These are phyloP conservation scores for Sporobolomyces roseus DNA, from an alignment of 768 basidiomycete species.

Conservation along the genomic window DNA sequence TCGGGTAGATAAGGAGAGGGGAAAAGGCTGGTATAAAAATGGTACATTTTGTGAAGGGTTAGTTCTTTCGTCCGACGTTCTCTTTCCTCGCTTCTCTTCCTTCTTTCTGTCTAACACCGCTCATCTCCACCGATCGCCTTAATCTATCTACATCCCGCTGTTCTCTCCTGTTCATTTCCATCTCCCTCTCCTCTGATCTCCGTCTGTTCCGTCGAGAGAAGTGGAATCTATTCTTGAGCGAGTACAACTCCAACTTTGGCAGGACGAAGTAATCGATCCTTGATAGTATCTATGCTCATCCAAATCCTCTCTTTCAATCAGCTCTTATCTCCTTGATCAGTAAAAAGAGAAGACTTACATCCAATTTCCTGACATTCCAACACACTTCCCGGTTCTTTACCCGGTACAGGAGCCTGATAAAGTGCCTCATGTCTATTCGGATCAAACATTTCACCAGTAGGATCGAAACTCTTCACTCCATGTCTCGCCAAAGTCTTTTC, in stretches of 20 bases:
- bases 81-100: too few relatives aligned
- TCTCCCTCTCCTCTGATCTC: background rate
- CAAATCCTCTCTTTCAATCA: too few relatives aligned
- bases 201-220: background rate
- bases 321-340: too few relatives aligned
- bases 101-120: too few relatives aligned
- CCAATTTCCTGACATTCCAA: conserved; percentile 75
- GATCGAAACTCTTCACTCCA: conserved; percentile 86
- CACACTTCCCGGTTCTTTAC: conserved; percentile 80
- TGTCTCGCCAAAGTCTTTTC: conserved; percentile 86
- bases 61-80: too few relatives aligned
- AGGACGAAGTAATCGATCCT: conserved; percentile 84
- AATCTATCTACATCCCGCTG: too few relatives aligned
- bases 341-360: conserved; percentile 25
- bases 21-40: too few relatives aligned
- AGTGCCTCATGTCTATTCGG: conserved; percentile 93
- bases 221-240: conserved; percentile 36
- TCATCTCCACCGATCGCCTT: too few relatives aligned
- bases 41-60: too few relatives aligned
- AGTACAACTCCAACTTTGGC: conserved; percentile 96
- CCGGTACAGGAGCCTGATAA: conserved; percentile 84
- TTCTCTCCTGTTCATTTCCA: background rate
- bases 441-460: conserved; percentile 87
- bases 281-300: conserved; percentile 94
- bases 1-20: too few relatives aligned